Conservation (phyloP, 495 filamentous ascomycete genomes). For the Aspergillus heteromorphus region DNA sequence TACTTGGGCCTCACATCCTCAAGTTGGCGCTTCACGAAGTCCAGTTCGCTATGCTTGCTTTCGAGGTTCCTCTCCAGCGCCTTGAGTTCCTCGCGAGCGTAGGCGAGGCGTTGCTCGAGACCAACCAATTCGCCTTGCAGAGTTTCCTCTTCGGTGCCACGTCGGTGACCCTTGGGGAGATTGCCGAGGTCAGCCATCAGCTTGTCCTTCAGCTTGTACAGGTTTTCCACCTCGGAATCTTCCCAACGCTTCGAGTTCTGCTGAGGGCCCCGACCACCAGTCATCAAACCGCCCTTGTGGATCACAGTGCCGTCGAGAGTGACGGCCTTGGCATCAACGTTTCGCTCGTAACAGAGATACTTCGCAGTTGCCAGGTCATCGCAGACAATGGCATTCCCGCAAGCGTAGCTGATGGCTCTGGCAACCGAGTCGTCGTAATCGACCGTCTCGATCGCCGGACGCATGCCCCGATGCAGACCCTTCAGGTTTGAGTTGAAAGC, state of each 20-base stretch:
- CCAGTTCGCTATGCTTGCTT: conserved; percentile 79
- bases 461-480: conserved; percentile 75
- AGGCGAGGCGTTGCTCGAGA: conserved; percentile 71
- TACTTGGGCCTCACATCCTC: conserved; percentile 73
- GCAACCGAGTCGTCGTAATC: conserved; percentile 85
- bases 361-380: conserved; percentile 82
- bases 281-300: conserved; percentile 97
- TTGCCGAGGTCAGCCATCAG: conserved; percentile 64
- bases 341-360: conserved; percentile 78
- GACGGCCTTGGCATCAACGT: conserved; percentile 88
- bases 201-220: conserved; percentile 66
- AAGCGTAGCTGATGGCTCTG: conserved; percentile 89
- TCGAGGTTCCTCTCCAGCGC: conserved; percentile 79
- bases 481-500: conserved; percentile 84
- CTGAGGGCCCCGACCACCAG: conserved; percentile 77
- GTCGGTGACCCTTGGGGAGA: conserved; percentile 69
- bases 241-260: conserved; percentile 79
- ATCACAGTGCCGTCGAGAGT: conserved; percentile 89
- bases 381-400: conserved; percentile 92
- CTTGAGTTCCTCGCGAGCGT: conserved; percentile 68
- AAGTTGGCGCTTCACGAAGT: conserved; percentile 64
- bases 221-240: conserved; percentile 78
- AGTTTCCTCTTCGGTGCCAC: conserved; percentile 69
- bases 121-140: conserved; percentile 75
- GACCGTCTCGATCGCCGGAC: conserved; percentile 92